Evolutionary conservation across 73 alveolate genomes (phyloP).

Genomic region (Tetrahymena thermophila): DNA sequence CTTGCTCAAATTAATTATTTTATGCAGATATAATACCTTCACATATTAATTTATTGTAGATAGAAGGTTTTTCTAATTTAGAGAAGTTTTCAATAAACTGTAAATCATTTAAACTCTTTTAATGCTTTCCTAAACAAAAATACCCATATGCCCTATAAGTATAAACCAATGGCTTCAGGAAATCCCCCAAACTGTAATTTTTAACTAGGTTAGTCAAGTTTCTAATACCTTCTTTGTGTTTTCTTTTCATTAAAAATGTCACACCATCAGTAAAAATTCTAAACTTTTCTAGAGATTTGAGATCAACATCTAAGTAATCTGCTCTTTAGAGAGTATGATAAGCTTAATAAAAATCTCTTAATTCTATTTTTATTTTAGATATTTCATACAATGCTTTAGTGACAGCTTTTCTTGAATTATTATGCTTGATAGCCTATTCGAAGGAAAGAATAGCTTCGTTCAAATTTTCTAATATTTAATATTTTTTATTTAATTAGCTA

Average conservation of each 20-base stretch:
- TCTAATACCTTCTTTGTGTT: conserved; percentile 66
- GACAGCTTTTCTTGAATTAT: conserved; percentile 54
- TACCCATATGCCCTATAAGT: conserved; percentile 81
- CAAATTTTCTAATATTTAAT: conserved; percentile 2
- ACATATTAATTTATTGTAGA: conserved; percentile 51
- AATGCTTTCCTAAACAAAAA: conserved; percentile 53
- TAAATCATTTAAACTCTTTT: conserved; percentile 58
- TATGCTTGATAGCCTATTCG: conserved; percentile 64
- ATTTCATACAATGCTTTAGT: conserved; percentile 70
- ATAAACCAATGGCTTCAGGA: conserved; percentile 52
- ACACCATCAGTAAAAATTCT: conserved; percentile 76
- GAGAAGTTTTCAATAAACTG: conserved; percentile 25
- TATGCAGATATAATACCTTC: conserved; percentile 46
- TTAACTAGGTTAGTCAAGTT: conserved; percentile 45
- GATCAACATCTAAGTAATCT: conserved; percentile 47
- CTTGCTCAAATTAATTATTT: conserved; percentile 8
- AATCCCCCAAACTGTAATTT: conserved; percentile 19
- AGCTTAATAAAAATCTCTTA: conserved; percentile 81
- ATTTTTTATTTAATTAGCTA: neutral
- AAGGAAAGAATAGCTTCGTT: conserved; percentile 59
- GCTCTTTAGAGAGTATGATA: conserved; percentile 65
- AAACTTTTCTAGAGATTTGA: conserved; percentile 45
- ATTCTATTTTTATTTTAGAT: conserved; percentile 62
- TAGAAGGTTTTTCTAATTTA: conserved; percentile 50
- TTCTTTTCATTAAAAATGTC: conserved; percentile 68